phyloP scores from a whole-genome alignment of 441 rosid genomes.

The Euphorbia schlechtendalii region DNA sequence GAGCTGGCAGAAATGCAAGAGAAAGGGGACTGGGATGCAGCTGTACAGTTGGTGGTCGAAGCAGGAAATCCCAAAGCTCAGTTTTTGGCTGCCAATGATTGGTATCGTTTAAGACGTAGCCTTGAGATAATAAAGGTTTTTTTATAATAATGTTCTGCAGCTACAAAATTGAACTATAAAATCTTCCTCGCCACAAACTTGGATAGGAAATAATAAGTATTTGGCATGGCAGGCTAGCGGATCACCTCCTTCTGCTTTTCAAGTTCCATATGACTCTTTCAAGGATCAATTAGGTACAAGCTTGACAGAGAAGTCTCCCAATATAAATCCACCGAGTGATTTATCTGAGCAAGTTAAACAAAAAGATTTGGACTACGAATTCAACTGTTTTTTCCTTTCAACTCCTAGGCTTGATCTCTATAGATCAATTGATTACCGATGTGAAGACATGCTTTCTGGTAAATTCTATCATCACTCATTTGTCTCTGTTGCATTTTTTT shows the following conservation, averaged over 20 bases:
- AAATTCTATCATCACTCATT: constrained; percentile 5
- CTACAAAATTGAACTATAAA: neutral
- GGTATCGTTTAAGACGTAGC: constrained; percentile 84
- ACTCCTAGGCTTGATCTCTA: constrained; percentile 76
- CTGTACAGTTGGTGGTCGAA: constrained; percentile 60
- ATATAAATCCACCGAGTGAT: constrained; percentile 27
- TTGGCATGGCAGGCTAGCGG: constrained; percentile 66
- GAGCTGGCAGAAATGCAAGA: constrained; percentile 56
- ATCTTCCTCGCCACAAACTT: neutral
- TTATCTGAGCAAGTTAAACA: constrained; percentile 29
- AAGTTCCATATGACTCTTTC: constrained; percentile 69
- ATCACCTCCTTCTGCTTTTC: constrained; percentile 80
- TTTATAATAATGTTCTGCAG: constrained; percentile 10
- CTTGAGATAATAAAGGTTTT: constrained; percentile 93
- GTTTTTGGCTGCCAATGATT: constrained; percentile 63
- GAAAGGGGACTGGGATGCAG: constrained; percentile 68
- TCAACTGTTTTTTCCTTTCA: constrained; percentile 79
- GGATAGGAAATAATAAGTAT: neutral
- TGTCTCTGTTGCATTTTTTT: neutral
- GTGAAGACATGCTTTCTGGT: constrained; percentile 92
- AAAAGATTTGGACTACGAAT: constrained; percentile 71
- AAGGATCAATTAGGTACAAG: constrained; percentile 37
- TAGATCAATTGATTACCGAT: constrained; percentile 70
- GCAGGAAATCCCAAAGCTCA: constrained; percentile 67
- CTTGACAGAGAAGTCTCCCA: constrained; percentile 24